A percentile compares a stretch with the other conserved stretches of the same genome.
Evolutionary conservation across 2,329 filamentous ascomycete species (phyloP).

Genomic region (Fusarium denticulatum): DNA sequence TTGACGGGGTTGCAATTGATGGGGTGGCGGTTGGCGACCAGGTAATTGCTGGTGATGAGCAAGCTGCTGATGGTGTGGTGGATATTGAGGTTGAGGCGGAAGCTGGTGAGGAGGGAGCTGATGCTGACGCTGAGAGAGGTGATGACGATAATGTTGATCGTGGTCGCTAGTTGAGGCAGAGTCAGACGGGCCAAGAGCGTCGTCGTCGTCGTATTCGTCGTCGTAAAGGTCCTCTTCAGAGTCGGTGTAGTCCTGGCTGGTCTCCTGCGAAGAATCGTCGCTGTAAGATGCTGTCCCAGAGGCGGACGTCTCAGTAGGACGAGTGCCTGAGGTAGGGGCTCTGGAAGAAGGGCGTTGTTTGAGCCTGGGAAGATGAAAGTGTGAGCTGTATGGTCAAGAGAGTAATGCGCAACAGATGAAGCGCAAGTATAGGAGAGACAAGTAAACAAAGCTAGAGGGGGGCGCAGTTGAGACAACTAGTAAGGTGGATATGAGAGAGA

Average conservation of each 20-base stretch:
- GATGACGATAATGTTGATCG: slow-evolving; percentile 41
- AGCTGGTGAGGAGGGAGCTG: slow-evolving; percentile 46
- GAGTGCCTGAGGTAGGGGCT: slow-evolving; percentile 38
- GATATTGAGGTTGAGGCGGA: slow-evolving; percentile 48
- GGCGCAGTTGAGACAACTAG: slow-evolving; percentile 32
- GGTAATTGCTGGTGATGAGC: slow-evolving; percentile 42
- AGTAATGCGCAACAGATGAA: slow-evolving; percentile 10
- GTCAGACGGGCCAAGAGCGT: slow-evolving; percentile 66
- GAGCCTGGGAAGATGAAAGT: slow-evolving; percentile 37
- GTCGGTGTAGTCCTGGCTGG: slow-evolving; percentile 42
- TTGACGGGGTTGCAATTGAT: slow-evolving; percentile 52
- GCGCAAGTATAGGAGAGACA: slow-evolving; percentile 18
- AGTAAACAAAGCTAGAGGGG: slow-evolving; percentile 31
- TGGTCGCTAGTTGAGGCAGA: slow-evolving; percentile 59
- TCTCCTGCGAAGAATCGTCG: slow-evolving; percentile 50
- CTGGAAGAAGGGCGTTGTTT: slow-evolving; percentile 42
- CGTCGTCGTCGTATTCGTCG: slow-evolving; percentile 52
- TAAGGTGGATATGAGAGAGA: slow-evolving; percentile 23
- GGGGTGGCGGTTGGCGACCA: slow-evolving; percentile 47
- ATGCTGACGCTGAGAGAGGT: slow-evolving; percentile 47
- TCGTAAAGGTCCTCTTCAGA: slow-evolving; percentile 50
- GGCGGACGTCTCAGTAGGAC: slow-evolving; percentile 43
- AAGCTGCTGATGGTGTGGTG: slow-evolving; percentile 49
- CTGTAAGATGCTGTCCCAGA: slow-evolving; percentile 50
- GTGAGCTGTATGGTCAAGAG: slow-evolving; percentile 32